Evolutionary conservation across 169 alveolate species (phyloP).

Genomic region (Eimeria praecox): DNA sequence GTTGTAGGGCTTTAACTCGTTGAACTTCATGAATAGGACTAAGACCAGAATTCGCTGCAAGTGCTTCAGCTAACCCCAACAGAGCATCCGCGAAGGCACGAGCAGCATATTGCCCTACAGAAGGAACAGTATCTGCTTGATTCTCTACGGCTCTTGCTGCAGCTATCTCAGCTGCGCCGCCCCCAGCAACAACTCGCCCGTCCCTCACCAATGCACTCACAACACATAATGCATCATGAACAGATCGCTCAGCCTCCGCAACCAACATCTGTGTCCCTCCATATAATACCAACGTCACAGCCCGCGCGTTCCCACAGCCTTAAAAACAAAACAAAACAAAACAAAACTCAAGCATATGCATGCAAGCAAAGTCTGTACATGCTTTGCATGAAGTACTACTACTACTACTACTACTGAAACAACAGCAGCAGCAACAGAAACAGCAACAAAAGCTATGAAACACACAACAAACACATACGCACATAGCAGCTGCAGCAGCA

Average conservation of each 20-base stretch:
- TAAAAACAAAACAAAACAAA: neutral
- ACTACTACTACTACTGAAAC: no score
- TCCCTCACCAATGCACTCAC: conserved; percentile 93
- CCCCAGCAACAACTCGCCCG: conserved; percentile 97
- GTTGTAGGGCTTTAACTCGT: conserved; percentile 94
- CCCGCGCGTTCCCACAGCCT: conserved; percentile 93
- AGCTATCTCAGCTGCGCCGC: conserved; percentile 99
- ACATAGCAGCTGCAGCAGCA: neutral
- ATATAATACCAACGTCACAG: conserved; percentile 97
- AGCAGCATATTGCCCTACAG: conserved; percentile 98
- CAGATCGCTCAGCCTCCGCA: conserved; percentile 98
- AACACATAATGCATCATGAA: conserved; percentile 99
- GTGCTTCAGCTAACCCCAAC: conserved; percentile 97
- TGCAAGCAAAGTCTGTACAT: no score
- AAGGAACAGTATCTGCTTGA: conserved; percentile 94
- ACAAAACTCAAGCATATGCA: neutral
- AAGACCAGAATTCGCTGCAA: conserved; percentile 98
- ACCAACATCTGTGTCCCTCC: conserved; percentile 98
- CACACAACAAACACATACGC: neutral
- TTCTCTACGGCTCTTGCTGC: conserved; percentile 95
- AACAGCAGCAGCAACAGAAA: neutral
- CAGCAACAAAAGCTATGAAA: neutral
- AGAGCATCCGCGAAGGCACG: conserved; percentile 99
- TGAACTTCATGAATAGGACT: conserved; percentile 93
- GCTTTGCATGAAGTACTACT: no score